phyloP scores from a whole-genome alignment of 2,329 filamentous ascomycete genomes.

The Aspergillus sergii region DNA sequence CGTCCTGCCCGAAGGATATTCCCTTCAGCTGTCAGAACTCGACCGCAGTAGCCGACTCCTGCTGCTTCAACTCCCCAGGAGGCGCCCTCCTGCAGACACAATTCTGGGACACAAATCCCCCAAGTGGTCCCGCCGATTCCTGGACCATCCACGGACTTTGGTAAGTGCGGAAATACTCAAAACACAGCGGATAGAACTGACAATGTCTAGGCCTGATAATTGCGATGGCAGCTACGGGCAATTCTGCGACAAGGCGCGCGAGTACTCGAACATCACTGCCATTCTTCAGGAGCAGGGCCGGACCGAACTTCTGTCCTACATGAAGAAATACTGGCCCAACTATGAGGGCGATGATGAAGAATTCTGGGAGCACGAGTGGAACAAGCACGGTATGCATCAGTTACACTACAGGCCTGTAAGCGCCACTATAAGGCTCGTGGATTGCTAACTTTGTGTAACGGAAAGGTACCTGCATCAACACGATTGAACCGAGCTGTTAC shows the following conservation, averaged over 20 bases:
- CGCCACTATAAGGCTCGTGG: not conserved
- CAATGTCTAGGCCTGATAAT: slow-evolving; percentile 46
- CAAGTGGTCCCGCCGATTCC: slow-evolving; percentile 56
- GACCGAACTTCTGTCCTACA: slow-evolving; percentile 56
- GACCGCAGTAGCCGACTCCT: slow-evolving; percentile 51
- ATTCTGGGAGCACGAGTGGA: slow-evolving; percentile 73
- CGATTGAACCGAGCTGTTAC: slow-evolving; percentile 67
- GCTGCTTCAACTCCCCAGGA: slow-evolving; percentile 63
- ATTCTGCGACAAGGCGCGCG: slow-evolving; percentile 57
- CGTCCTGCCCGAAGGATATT: slow-evolving; percentile 36
- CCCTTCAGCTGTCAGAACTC: slow-evolving; percentile 61
- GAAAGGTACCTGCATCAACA: slow-evolving; percentile 67
- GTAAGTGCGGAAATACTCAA: slow-evolving; percentile 33
- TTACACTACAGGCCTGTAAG: too few species aligned
- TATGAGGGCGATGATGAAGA: slow-evolving; percentile 56
- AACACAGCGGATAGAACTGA: not conserved
- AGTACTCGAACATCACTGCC: slow-evolving; percentile 59
- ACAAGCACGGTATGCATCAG: slow-evolving; percentile 59
- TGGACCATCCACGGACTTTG: slow-evolving; percentile 63
- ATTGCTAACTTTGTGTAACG: not conserved
- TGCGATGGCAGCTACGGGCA: slow-evolving; percentile 62
- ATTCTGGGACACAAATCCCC: slow-evolving; percentile 62
- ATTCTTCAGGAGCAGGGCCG: slow-evolving; percentile 56
- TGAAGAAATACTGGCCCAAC: slow-evolving; percentile 64
- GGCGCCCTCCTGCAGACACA: slow-evolving; percentile 61